A percentile compares a stretch with the other conserved stretches of the same genome.
These are phyloP conservation scores for Plasmodium sp. DNA, from an alignment of 169 alveolate genomes.

Conservation along the genomic window DNA sequence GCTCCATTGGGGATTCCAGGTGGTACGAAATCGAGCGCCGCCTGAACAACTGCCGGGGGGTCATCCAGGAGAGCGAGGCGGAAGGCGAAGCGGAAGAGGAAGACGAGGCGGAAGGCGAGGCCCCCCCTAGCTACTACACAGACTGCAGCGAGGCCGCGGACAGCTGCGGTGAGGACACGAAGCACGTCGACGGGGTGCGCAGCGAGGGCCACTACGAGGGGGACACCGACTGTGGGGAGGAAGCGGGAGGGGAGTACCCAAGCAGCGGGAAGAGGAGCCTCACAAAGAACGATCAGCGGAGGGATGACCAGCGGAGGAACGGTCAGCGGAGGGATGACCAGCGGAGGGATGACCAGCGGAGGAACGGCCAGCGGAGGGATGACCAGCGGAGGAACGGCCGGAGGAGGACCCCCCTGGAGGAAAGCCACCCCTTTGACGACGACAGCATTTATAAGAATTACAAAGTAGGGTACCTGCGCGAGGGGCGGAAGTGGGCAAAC, in stretches of 20 bases:
- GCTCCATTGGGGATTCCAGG: slow-evolving; percentile 39
- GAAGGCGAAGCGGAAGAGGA: not conserved
- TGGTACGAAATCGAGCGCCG: slow-evolving; percentile 58
- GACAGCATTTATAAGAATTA: slow-evolving; percentile 31
- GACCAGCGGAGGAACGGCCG: not conserved
- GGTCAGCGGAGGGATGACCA: not conserved
- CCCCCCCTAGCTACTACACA: not conserved
- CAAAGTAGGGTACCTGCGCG: slow-evolving; percentile 50
- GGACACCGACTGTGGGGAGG: not conserved
- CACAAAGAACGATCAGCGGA: not conserved
- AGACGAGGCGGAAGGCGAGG: not conserved
- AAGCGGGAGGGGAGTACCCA: not conserved
- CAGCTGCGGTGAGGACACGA: slow-evolving; percentile 10
- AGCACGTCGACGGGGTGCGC: not conserved
- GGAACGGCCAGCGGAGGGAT: not conserved
- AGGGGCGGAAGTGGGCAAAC: slow-evolving; percentile 31
- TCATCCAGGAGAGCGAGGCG: not conserved
- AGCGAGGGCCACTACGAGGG: not conserved
- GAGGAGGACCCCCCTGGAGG: not conserved
- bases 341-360: not conserved
- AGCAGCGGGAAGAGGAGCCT: not conserved
- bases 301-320: not conserved
- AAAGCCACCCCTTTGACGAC: slow-evolving; percentile 28
- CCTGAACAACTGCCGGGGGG: slow-evolving; percentile 54
- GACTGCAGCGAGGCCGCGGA: not conserved